phyloP scores from a whole-genome alignment of 2,329 filamentous ascomycete species.

The Arthrobotrys sinensis region DNA sequence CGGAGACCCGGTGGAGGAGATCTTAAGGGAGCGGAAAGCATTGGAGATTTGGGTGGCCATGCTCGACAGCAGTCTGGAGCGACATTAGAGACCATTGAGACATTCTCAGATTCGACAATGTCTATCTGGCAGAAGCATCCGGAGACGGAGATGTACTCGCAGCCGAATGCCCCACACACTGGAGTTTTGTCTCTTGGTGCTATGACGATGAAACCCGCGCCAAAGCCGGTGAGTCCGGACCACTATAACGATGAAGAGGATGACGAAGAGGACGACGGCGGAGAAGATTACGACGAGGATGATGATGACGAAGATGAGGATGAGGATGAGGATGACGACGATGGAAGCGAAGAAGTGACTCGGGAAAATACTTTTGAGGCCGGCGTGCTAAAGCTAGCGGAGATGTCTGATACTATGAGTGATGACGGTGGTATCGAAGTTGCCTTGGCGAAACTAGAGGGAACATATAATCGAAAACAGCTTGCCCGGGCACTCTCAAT shows the following conservation, averaged over 20 bases:
- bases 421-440: conserved; percentile 92
- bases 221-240: conserved; percentile 40
- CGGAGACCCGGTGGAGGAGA: conserved; percentile 80
- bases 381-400: conserved; percentile 87
- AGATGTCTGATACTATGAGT: conserved; percentile 84
- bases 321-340: conserved; percentile 67
- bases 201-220: conserved; percentile 62
- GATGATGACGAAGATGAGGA: conserved; percentile 65
- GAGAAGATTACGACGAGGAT: conserved; percentile 31
- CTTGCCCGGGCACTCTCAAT: conserved; percentile 53
- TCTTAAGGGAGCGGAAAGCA: conserved; percentile 77
- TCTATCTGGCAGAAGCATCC: conserved; percentile 61
- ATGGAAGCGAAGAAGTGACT: conserved; percentile 40
- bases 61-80: conserved; percentile 63
- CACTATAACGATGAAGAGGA: conserved; percentile 36
- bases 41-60: conserved; percentile 74
- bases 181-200: conserved; percentile 64
- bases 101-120: conserved; percentile 58
- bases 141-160: conserved; percentile 59
- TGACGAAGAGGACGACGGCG: conserved; percentile 23
- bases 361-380: conserved; percentile 81
- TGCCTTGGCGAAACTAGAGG: conserved; percentile 92
- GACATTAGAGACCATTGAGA: conserved; percentile 61
- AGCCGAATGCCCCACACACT: conserved; percentile 44
- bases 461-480: conserved; percentile 78